Evolutionary conservation across 768 basidiomycete species (phyloP).

Genomic region (Mycena haematopus): DNA sequence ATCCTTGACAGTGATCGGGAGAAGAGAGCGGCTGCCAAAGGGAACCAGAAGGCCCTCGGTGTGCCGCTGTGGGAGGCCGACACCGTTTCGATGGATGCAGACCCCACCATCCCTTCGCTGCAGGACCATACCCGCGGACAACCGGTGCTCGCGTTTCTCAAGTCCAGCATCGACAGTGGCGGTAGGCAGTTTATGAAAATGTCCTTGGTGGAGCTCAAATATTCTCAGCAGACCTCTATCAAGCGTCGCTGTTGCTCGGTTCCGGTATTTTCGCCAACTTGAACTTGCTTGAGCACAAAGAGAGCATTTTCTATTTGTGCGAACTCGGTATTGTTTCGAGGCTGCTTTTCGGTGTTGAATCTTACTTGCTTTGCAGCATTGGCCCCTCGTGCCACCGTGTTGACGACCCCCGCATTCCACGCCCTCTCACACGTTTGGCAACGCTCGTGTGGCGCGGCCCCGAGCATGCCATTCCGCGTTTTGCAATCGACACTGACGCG

Average conservation of each 20-base stretch:
- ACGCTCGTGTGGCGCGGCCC: constrained; percentile 24
- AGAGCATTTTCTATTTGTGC: constrained; percentile 48
- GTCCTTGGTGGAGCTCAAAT: not conserved
- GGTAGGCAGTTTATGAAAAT: not conserved
- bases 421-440: constrained; percentile 44
- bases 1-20: constrained; percentile 51
- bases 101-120: constrained; percentile 12
- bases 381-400: constrained; percentile 28
- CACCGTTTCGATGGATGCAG: constrained; percentile 3
- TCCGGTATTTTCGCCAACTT: constrained; percentile 47
- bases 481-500: constrained; percentile 46
- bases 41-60: constrained; percentile 36
- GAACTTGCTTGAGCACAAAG: constrained; percentile 36
- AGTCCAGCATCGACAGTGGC: constrained; percentile 15
- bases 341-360: constrained; percentile 25
- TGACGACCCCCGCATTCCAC: constrained; percentile 38
- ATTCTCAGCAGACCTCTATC: constrained; percentile 43
- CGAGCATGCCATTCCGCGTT: constrained; percentile 41
- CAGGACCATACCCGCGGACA: constrained; percentile 8
- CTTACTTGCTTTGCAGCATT: constrained; percentile 36
- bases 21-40: constrained; percentile 34
- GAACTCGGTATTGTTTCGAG: constrained; percentile 42
- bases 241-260: constrained; percentile 47
- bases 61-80: constrained; percentile 39
- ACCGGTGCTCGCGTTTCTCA: constrained; percentile 10